Evolutionary conservation across 2,329 filamentous ascomycete genomes (phyloP).

Genomic region (Stachybotrys chartarum): DNA sequence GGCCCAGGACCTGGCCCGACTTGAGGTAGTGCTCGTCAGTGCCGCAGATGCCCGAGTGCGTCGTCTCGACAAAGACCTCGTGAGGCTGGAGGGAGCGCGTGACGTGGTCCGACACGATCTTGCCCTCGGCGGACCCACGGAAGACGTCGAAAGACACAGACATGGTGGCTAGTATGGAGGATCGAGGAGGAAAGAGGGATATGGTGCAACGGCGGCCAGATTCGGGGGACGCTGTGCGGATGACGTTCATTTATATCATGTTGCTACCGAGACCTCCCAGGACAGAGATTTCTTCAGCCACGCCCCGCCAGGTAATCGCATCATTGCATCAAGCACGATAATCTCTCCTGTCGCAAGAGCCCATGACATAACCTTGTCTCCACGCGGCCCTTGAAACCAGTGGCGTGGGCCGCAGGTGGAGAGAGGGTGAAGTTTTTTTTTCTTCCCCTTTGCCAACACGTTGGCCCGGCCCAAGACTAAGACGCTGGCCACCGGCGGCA

Average conservation of each 20-base stretch:
- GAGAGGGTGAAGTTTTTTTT: too few species aligned
- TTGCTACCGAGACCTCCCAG: too few species aligned
- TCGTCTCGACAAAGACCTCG: constrained; percentile 6
- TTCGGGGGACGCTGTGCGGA: not conserved
- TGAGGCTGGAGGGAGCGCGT: not conserved
- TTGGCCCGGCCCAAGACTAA: too few species aligned
- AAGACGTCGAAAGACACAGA: not conserved
- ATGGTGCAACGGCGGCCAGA: not conserved
- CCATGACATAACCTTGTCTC: too few species aligned
- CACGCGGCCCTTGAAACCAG: too few species aligned
- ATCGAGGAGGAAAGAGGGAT: not conserved
- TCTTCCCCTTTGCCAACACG: too few species aligned
- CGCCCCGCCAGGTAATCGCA: too few species aligned
- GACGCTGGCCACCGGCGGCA: too few species aligned
- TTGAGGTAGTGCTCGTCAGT: constrained; percentile 8
- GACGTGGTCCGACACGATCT: not conserved
- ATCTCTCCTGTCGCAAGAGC: too few species aligned
- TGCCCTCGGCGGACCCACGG: not conserved
- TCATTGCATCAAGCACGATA: too few species aligned
- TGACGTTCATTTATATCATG: too few species aligned
- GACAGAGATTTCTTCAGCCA: not conserved
- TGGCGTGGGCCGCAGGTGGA: too few species aligned
- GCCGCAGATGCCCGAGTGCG: constrained; percentile 11
- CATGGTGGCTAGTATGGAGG: not conserved
- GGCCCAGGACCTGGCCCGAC: constrained; percentile 19